Evolutionary conservation across 306 rosid species (phyloP), one percentile per base, ranked within the genome.

Genomic region (Glycine tomentella): DNA sequence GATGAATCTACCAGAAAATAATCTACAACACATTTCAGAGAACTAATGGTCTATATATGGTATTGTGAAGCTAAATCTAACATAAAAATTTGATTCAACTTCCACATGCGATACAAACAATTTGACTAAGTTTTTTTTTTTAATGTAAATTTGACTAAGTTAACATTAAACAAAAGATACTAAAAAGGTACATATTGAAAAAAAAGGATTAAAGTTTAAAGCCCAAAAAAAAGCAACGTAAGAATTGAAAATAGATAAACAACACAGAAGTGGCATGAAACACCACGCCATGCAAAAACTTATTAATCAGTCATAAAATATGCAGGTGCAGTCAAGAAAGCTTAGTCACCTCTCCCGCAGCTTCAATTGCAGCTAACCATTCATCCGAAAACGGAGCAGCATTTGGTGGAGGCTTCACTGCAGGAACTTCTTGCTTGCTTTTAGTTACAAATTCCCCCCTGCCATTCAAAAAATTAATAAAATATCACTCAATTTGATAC

Each of bases 361-460:
- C 94, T 91, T 93, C 98, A 72, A 95, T 55, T 80, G 96, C 98
- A 73, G 98, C 94, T 78, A 95, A 83, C 99, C 99, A 95, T 85
- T 95, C 99, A 42, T 95, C 98, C 67, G 98, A 91, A 77, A 93
- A 95, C 0, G 97, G 98, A 87, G 68, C 89, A 53, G 76, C 93
- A 82, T 90, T 74, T 44, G 86, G 68, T 25, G 92, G 95, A 75
- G 89, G 92, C 63, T 84, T 90, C 82, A 84, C 50, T 16, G 75
- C 64, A 53, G 81, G 80, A 82, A 48, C 78, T 52, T 91, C 89
- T 80, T 57, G 90, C 75, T 72, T 87, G 84, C 61, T 74, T 20
- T 81, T 76, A 52, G 56, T 84, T 49, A 36, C 82, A 53, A 87
- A 76, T 48, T 83, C 81, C 65, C 67, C 42, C 38, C 98, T 88